Conservation (phyloP, 2,329 filamentous ascomycete species). For the Paramyrothecium sp. region DNA sequence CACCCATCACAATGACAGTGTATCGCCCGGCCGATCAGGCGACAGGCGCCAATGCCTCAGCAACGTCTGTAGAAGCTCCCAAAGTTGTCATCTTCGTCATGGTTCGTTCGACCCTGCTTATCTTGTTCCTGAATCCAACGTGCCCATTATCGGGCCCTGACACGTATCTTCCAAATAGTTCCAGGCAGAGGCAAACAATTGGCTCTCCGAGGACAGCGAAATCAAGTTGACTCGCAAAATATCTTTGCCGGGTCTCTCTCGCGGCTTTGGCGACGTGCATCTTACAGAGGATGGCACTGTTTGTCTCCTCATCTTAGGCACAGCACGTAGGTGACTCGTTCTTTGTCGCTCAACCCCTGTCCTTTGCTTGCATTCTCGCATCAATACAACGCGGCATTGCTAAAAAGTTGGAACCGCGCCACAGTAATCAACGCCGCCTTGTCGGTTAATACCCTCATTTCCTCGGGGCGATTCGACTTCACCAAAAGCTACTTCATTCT, state of each 20-base stretch:
- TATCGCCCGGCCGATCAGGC: no score
- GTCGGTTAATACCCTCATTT: slow-evolving; percentile 6
- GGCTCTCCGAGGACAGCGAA: neutral
- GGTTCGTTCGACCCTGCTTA: no score
- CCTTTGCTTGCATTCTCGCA: neutral
- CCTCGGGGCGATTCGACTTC: slow-evolving; percentile 8
- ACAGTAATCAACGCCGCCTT: slow-evolving; percentile 14
- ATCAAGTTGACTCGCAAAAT: slow-evolving; percentile 2
- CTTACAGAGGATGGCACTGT: neutral
- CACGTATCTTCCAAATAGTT: neutral
- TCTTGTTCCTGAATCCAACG: no score
- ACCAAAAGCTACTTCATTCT: slow-evolving; percentile 12
- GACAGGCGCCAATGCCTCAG: no score
- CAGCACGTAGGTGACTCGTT: slow-evolving; percentile 1
- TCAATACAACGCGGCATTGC: no score
- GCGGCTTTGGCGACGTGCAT: neutral
- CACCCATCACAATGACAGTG: no score
- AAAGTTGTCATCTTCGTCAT: no score
- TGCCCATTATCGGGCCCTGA: no score
- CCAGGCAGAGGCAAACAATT: slow-evolving; percentile 1
- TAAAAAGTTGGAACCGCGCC: no score
- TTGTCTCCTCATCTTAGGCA: slow-evolving; percentile 3
- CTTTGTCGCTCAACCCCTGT: neutral
- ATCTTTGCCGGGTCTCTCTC: slow-evolving; percentile 2
- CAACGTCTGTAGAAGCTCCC: no score